Evolutionary conservation across 306 rosid species (phyloP).

Genomic region (Carpinus fangiana): DNA sequence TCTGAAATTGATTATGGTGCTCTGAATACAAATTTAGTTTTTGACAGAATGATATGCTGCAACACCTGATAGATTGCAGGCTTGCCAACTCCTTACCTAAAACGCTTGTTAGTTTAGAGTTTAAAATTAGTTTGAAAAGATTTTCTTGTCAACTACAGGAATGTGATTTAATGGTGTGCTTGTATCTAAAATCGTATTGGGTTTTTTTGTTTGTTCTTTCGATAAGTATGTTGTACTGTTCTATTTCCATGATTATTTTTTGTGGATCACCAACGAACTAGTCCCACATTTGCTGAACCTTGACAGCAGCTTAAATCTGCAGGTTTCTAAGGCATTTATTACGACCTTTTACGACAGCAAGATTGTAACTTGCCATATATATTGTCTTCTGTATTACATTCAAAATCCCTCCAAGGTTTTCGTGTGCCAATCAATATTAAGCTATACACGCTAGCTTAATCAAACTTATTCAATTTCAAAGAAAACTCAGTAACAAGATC

Average conservation of each 20-base stretch:
- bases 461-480: conserved; percentile 1
- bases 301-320: no score
- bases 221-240: no score
- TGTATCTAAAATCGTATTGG: no score
- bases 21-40: not conserved
- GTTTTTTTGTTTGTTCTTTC: no score
- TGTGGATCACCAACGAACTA: no score
- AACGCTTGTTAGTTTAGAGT: not conserved
- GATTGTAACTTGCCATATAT: no score
- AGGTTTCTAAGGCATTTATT: no score
- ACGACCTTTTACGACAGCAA: not conserved
- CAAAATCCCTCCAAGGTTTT: no score
- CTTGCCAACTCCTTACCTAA: not conserved
- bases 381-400: no score
- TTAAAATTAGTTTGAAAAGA: not conserved
- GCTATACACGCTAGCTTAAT: not conserved
- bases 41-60: conserved; percentile 4
- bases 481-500: not conserved
- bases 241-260: no score
- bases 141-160: not conserved
- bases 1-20: conserved; percentile 8
- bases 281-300: no score
- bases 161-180: not conserved
- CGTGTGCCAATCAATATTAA: no score
- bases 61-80: not conserved